Base-by-base conservation (phyloP, 306 rosid species). In the Dryas alaskensis region DNA sequence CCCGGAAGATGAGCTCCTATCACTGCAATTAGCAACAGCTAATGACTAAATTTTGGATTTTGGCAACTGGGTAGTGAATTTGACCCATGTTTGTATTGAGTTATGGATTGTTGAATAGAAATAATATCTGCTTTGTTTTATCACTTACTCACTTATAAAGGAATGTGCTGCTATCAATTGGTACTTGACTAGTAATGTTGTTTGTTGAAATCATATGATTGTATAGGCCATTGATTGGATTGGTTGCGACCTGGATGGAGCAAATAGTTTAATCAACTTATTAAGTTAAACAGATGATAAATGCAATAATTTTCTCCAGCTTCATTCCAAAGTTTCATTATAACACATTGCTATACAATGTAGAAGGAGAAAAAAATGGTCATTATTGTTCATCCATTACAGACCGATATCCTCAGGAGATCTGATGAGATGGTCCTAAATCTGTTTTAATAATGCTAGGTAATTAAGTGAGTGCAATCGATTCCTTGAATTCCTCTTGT, bases 1-100 rank as follows among this genome's bases (percentile, higher is more conserved):
- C 45, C 95, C 96, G 0, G 97, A 94, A 73, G 98, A 94, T 7
- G 98, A 94, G 77, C 81, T 94, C 3, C 86, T 94, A 0, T 87
- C 98, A 0, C 71, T 94, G 85, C 98, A 91, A 84, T 73, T 94
- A 76, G 97, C 96, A 22, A 93, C 98, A 0, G 97, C 98, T 50
- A 89, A 93, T 78, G 98, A 93, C 87, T 93, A 68, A 25, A 81
- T 27, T 50, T 75, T 25, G 57, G 37, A 59, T 73, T 77, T 57
- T 71, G 47, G 60, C 50, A 4, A 43, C 31, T 39, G 54, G 65
- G 25, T 42, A 6, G 4, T n/a, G 67, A 40, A 14, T n/a, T 27
- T 73, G 4, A 13, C 22, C 53, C 63, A 67, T 77, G 55, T 80
- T 69, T 51, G 60, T 45, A 52, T 42, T 43, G 78, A 14, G 71